Evolutionary conservation across 768 basidiomycete genomes (phyloP), one percentile per base, ranked within the genome.

Genomic region (Zangia roseola): DNA sequence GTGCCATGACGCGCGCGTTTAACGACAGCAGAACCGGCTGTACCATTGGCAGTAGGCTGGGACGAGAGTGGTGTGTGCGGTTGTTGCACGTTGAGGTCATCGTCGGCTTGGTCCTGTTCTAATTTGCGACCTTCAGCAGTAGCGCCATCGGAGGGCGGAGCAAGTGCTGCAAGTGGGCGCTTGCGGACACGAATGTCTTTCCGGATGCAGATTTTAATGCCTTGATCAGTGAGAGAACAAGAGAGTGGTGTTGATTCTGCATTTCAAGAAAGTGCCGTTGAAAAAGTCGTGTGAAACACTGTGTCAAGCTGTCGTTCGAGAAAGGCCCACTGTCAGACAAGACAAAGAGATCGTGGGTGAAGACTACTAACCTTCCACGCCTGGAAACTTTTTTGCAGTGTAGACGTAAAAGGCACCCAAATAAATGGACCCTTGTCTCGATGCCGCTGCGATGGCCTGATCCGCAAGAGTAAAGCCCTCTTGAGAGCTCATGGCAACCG

Each of bases 401-500:
- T 93, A 97, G 10, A 97, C 94, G 54, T 94, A 92, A 69, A 97
- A 97, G 0, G 89, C 82, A 1, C 84, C 81, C 0, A 91, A 93
- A 68, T 86, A 88, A 49, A 93, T 91, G 0, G 86, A 88, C 10
- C 97, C 97, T 69, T 91, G 89, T 10, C 95, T 83, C 21, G 94
- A 90, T 34, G 94, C 97, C 20, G 84, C 74, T 25, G 90, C 87
- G 54, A 99, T 97, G 3, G 95, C 94, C 70, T 97, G 94, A 61
- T 99, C 95, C 10, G 97, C 97, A 2, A 94, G 78, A 4, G 83
- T 82, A 68, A 92, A 95, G 17, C 95, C 95, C 76, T 99, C 97
- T 54, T 94, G 88, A 2, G 95, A 97, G 21, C 97, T 97, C 94
- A 99, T 97, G 13, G 97, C 97, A 20, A 99, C 91, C 2, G 92